Evolutionary conservation across 2,329 filamentous ascomycete species (phyloP), one percentile per base, ranked within the genome.

Genomic region (Salinomyces thailandicus): DNA sequence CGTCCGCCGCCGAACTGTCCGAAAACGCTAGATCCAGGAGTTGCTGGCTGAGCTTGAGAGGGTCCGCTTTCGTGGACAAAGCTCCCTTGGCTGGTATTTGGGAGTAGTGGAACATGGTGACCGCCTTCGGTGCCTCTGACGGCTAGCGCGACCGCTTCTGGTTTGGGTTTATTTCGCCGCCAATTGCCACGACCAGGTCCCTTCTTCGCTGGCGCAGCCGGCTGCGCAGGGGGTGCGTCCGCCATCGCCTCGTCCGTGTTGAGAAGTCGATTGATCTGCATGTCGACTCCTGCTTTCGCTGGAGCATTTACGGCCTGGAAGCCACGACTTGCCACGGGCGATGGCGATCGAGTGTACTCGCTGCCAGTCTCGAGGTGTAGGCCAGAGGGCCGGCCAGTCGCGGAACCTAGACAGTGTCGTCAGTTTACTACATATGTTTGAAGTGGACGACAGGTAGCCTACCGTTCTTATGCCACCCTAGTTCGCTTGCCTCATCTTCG

Each of bases 111-210:
- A 45, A 44, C 62, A 42, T 49, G 58, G 51, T 58, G 51, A 57
- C 52, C 29, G 32, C n/a, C 29, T 27, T 38, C 44, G 19, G 31
- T 26, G 31, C 26, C 43, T 24, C 37, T 22, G 35, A 31, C 42
- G n/a, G 42, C 39, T 1, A 42, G 19, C 3, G 42, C 35, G 8
- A 37, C 39, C 4, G 38, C 13, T 13, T 43, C 44, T 16, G 31
- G 31, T 27, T 52, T 51, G 19, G 39, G 45, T 36, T 53, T 55
- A 39, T 61, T 62, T 15, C 66, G 60, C 8, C 63, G 61, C 66
- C 66, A 69, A 38, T 69, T 69, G 33, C 66, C 65, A 18, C 67
- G 57, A n/a, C 66, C 65, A 7, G 64, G 61, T 1, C 66, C 64
- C 46, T 68, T 68, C 43, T 52, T 57, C 5, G 47, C 35, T 15